Conservation (phyloP, 1,284 basidiomycete genomes). For the Sphagnurus paluster region DNA sequence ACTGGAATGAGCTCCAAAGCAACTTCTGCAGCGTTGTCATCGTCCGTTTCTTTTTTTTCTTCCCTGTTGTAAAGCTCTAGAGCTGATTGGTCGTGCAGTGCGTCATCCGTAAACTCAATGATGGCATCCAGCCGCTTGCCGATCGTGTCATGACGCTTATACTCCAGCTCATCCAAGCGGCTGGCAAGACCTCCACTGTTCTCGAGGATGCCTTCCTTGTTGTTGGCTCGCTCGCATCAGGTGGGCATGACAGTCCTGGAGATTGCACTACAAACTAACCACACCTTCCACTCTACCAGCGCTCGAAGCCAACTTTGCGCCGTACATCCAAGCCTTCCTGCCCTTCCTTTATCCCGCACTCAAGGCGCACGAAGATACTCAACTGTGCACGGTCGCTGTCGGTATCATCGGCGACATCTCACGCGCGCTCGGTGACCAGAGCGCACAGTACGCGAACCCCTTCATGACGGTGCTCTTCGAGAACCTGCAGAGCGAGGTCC, state of each 20-base stretch:
- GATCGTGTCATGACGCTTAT: conserved; percentile 96
- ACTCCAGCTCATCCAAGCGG: conserved; percentile 82
- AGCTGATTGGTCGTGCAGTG: conserved; percentile 44
- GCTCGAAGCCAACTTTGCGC: conserved; percentile 82
- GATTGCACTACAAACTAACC: too few species aligned
- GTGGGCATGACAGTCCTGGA: conserved; percentile 41
- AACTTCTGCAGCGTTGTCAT: conserved; percentile 92
- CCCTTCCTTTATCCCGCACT: conserved; percentile 91
- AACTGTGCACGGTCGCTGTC: conserved; percentile 93
- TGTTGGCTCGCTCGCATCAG: conserved; percentile 85
- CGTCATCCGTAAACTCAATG: conserved; percentile 82
- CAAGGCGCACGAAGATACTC: conserved; percentile 92
- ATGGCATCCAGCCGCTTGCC: conserved; percentile 85
- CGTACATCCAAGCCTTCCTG: conserved; percentile 90
- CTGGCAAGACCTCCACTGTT: conserved; percentile 93
- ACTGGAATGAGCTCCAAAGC: conserved; percentile 98
- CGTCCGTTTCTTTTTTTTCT: conserved; percentile 44
- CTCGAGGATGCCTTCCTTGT: conserved; percentile 97
- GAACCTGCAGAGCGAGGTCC: conserved; percentile 88
- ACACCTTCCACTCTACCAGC: conserved; percentile 41
- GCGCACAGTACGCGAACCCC: conserved; percentile 78
- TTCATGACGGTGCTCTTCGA: conserved; percentile 93
- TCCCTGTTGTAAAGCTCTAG: not conserved
- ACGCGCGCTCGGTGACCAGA: conserved; percentile 85
- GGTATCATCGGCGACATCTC: conserved; percentile 96